Evolutionary conservation across 2,329 filamentous ascomycete species (phyloP).

Genomic region (Shiraia bambusicola): DNA sequence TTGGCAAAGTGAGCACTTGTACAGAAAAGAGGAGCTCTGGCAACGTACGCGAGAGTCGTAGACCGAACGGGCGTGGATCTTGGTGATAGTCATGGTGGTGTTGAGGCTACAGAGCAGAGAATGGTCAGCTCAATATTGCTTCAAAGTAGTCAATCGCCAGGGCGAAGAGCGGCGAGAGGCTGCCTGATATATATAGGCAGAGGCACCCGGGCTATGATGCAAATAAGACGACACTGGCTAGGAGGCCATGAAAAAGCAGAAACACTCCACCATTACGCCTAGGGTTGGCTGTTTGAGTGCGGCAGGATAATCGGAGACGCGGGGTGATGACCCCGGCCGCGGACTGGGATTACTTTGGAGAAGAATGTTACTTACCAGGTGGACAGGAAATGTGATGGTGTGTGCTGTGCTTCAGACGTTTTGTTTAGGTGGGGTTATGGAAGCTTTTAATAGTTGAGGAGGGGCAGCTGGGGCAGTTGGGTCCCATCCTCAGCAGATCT

Average conservation of each 20-base stretch:
- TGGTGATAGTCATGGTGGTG: constrained; percentile 70
- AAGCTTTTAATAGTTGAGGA: constrained; percentile 24
- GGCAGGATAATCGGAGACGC: constrained; percentile 23
- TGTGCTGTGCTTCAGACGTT: constrained; percentile 18
- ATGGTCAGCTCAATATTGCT: constrained; percentile 17
- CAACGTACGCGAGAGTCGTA: constrained; percentile 77
- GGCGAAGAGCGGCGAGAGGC: constrained; percentile 8
- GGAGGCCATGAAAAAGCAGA: constrained; percentile 33
- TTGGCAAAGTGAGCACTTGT: constrained; percentile 13
- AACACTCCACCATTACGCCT: constrained; percentile 25
- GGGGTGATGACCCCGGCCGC: constrained; percentile 37
- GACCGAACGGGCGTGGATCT: constrained; percentile 71
- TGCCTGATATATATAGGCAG: constrained; percentile 27
- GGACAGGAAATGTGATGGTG: constrained; percentile 25
- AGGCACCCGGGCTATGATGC: constrained; percentile 16
- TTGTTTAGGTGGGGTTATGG: constrained; percentile 26
- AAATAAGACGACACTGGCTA: constrained; percentile 16
- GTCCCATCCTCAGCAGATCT: constrained; percentile 18
- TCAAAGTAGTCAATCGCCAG: constrained; percentile 28
- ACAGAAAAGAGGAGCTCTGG: neutral
- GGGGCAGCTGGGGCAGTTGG: constrained; percentile 28
- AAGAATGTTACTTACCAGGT: constrained; percentile 39
- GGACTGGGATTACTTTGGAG: constrained; percentile 29
- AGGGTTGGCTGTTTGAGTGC: constrained; percentile 20
- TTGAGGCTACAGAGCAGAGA: constrained; percentile 15